Base-by-base conservation (phyloP, 2,329 filamentous ascomycete species). In the Fusarium coffeatum region DNA sequence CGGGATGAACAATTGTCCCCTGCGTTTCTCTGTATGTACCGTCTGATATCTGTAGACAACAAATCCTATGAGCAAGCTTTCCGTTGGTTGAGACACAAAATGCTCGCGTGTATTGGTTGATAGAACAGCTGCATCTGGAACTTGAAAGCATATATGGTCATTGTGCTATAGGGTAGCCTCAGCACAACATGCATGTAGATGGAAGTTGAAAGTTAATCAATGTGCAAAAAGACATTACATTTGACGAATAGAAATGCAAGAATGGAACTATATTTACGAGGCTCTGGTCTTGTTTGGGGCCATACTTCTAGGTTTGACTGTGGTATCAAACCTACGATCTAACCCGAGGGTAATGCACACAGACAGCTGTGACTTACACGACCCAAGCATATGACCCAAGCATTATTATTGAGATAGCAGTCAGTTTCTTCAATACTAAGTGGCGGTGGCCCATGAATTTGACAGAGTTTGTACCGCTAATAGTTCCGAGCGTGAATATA, bases 1-100 rank as follows among this genome's bases (percentile, higher is more conserved):
- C 61, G 54, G 51, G 47, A 48, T 60, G 37, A 27, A 37, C 34
- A 66, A 48, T 40, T 42, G 61, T 49, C 59, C 55, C 61, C 28
- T 54, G 6, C 34, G 47, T 20, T 6, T 15, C 23, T 41, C 15
- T 55, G 15, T 37, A 37, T 37, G 34, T 37, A 37, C 18, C 18
- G 16, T 37, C 32, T 37, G 32, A 37, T 37, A 37, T 18, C 32
- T 16, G 3, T n/a, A 37, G 34, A 37, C 34, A n/a, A 6, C 18
- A 37, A 6, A n/a, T n/a, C 11, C 34, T 37, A n/a, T 37, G 18
- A n/a, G 34, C 10, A 37, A 37, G 34, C 34, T 37, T 37, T 37
- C 34, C 18, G 10, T n/a, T 11, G 9, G 32, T 18, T 37, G 32
- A 34, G 32, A 34, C 18, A 34, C 32, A 34, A 16, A 16, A 37